Evolutionary conservation across 2,329 filamentous ascomycete species (phyloP), one percentile per base, ranked within the genome.

Genomic region (Nakataea oryzae): DNA sequence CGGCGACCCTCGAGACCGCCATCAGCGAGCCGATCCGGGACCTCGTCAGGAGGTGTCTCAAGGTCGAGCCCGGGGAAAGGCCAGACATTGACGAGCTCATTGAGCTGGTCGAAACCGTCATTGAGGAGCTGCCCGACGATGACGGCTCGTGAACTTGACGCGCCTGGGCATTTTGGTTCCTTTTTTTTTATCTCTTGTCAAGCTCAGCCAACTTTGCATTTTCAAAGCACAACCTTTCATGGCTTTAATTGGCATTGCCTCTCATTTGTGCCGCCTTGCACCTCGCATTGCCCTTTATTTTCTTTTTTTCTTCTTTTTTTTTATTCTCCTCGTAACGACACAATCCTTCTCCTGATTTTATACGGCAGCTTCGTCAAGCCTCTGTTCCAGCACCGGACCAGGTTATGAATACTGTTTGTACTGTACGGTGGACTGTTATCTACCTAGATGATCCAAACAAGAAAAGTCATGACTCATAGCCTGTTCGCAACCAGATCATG

Each of bases 81-180:
- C 95, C 95, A 21, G 90, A 96, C 74, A 88, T 96, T 64, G 86
- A 91, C 68, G 87, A 95, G 75, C 76, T 97, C 73, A 95, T 96
- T 67, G 76, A 78, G 57, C 82, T 95, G 72, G 86, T 96, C n/a
- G 85, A 93, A 73, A 78, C 79, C 21, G 88, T 91, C 26, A 83
- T 96, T 69, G 80, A 82, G 41, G 78, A 81, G 62, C 72, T 91
- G 66, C 87, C 88, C 0, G 85, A 87, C 62, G 87, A 89, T 70
- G 65, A 55, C 21, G 24, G 27, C 28, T 60, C 21, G 54, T 54
- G 58, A 57, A 54, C 12, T n/a, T 6, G 8, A 50, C n/a, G 21
- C 11, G 34, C 8, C 5, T 50, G 24, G n/a, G n/a, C n/a, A n/a
- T n/a, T n/a, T 21, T 41, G 17, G 17, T 58, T 58, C 26, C 11